These are phyloP conservation scores for Panaeolus cyanescens DNA, from an alignment of 768 basidiomycete species.

Conservation along the genomic window DNA sequence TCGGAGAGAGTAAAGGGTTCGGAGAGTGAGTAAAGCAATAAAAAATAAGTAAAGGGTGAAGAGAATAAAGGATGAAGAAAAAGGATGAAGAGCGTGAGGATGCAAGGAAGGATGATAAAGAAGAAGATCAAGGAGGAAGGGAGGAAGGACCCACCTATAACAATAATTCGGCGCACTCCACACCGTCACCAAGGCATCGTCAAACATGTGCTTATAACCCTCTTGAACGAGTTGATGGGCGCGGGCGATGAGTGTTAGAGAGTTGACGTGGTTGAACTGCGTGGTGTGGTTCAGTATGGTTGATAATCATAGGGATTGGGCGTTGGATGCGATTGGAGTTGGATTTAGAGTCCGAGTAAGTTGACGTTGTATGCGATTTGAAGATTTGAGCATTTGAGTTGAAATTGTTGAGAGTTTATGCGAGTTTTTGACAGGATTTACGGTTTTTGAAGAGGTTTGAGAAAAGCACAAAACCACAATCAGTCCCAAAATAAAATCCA, in stretches of 20 bases:
- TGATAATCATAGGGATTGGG: not conserved
- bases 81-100: too few species aligned
- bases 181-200: conserved; percentile 87
- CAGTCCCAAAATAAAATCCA: too few species aligned
- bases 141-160: conserved; percentile 30
- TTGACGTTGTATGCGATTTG: too few species aligned
- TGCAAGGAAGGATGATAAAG: too few species aligned
- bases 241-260: conserved; percentile 84
- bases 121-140: not conserved
- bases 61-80: not conserved
- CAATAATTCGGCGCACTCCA: conserved; percentile 93
- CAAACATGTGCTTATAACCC: conserved; percentile 97
- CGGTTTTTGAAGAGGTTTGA: too few species aligned
- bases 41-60: too few species aligned
- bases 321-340: too few species aligned
- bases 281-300: not conserved
- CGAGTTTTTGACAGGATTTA: too few species aligned
- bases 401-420: too few species aligned
- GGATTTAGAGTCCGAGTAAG: too few species aligned
- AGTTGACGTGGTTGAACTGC: conserved; percentile 93
- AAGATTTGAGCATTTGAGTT: not conserved
- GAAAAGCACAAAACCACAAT: not conserved
- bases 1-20: too few species aligned
- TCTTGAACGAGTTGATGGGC: conserved; percentile 98
- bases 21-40: too few species aligned